Evolutionary conservation across 495 filamentous ascomycete species (phyloP), one percentile per base, ranked within the genome.

Genomic region (Daldinia bambusicola): DNA sequence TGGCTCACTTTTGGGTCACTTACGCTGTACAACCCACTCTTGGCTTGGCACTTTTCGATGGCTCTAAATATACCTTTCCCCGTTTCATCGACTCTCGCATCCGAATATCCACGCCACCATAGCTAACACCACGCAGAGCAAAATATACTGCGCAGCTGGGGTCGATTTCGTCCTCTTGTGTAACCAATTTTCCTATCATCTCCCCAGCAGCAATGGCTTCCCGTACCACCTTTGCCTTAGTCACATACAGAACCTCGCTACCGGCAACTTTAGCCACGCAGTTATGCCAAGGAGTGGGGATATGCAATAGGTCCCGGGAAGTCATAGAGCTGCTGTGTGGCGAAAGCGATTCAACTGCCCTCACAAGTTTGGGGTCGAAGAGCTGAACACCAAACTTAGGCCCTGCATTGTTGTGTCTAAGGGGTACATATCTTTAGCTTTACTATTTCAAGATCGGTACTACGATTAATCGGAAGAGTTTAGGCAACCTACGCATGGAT

Each of bases 221-320:
- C 40, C 66, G 66, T 6, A 72, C 69, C 9, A 74, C 72, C 3
- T 62, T 66, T 0, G 75, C 58, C 62, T 78, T 80, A 31, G 71
- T 75, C 8, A 82, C 53, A 18, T 77, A 78, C 16, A 74, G 38
- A 10, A 69, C 45, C 0, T 74, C 37, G 34, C 69, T 71, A 1
- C 77, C 79, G 2, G 63, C 70, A 9, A 84, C 50, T 26, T 77
- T 71, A 10, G 76, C 74, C 8, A 84, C 72, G 14, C 64, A 75
- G 61, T 82, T 83, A 53, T 84, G 81, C 81, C 82, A 84, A 8
- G 82, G 80, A 0, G 80, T 82, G 0, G 82, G 80, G 13, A 83
- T 78, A 43, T 84, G 80, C 0, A 82, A 75, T 12, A 79, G 63
- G 43, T 82, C 81, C 6, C 57, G 75, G 4, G 61, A 67, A 7